Evolutionary conservation across 2,329 filamentous ascomycete genomes (phyloP), one percentile per base, ranked within the genome.

Genomic region (Rhinocladiella similis): DNA sequence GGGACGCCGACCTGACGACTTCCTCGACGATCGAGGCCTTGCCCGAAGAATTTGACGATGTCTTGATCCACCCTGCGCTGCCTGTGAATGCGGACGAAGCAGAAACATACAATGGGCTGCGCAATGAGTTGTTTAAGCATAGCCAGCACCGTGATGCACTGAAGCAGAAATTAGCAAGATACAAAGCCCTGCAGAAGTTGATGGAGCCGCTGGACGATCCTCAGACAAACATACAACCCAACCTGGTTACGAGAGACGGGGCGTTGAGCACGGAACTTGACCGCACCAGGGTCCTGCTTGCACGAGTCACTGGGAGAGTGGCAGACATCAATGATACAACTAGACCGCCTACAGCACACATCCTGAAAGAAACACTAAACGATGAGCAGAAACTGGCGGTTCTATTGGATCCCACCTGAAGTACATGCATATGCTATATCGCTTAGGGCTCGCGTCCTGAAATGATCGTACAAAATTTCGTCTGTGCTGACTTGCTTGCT

Each of bases 151-250:
- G 80, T 13, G 74, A 77, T 47, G 74, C 73, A 18, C 70, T 77
- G 50, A 72, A 76, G 57, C 71, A 72, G 53, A 77, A 76, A 47
- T 68, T 82, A 12, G 73, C 72, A 51, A 76, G 77, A 50, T 75
- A 80, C 38, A 73, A 72, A 35, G 74, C 75, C 22, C 65, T 83
- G 9, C 70, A 75, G 38, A 65, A 63, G 18, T 67, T 82, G 27
- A 67, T 83, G 3, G 73, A 76, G 54, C 80, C 80, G 1, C 81
- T 82, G 52, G 67, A 73, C 27, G 69, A 78, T 22, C 77, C 81
- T 0, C 74, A 75, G 57, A 68, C 73, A 38, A 78, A 75, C 49
- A 75, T 83, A 39, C 81, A 83, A 61, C 80, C 80, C 1, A 83
- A 83, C 60, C 69, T 84, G 20, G 74, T 80, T 29, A 80, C 77